These are phyloP conservation scores for Venturiaceae sp. DNA, from an alignment of 2,329 filamentous ascomycete species.

Conservation along the genomic window DNA sequence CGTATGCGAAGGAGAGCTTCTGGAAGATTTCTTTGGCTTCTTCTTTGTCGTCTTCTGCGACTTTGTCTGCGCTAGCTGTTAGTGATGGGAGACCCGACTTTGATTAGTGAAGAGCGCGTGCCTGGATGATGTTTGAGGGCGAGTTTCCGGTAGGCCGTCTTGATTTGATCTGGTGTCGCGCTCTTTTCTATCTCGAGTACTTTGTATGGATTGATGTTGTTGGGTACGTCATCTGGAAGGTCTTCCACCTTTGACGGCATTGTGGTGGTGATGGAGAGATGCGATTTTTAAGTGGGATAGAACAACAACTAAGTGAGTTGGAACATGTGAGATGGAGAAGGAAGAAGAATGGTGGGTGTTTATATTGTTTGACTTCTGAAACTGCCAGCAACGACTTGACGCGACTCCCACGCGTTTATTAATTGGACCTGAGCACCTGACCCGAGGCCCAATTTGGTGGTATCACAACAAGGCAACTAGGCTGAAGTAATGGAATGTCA, in stretches of 20 bases:
- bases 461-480: too few relatives aligned
- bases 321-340: too few relatives aligned
- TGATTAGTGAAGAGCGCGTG: slow-evolving; percentile 26
- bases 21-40: slow-evolving; percentile 77
- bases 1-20: slow-evolving; percentile 85
- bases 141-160: slow-evolving; percentile 81
- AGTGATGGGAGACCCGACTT: not conserved
- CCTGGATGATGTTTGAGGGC: slow-evolving; percentile 71
- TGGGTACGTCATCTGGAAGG: slow-evolving; percentile 48
- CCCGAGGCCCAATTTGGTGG: too few relatives aligned
- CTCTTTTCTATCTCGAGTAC: slow-evolving; percentile 61
- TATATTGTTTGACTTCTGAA: too few relatives aligned
- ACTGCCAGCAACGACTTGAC: too few relatives aligned
- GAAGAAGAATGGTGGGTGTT: too few relatives aligned
- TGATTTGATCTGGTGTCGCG: slow-evolving; percentile 72
- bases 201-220: slow-evolving; percentile 67
- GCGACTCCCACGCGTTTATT: too few relatives aligned
- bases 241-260: slow-evolving; percentile 33
- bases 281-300: too few relatives aligned
- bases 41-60: slow-evolving; percentile 54
- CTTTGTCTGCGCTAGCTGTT: slow-evolving; percentile 56
- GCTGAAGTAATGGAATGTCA: too few relatives aligned
- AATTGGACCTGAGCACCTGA: too few relatives aligned
- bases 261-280: not conserved
- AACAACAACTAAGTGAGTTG: too few relatives aligned